Conservation (phyloP, 2,329 filamentous ascomycete genomes). For the Beauveria brongniartii region DNA sequence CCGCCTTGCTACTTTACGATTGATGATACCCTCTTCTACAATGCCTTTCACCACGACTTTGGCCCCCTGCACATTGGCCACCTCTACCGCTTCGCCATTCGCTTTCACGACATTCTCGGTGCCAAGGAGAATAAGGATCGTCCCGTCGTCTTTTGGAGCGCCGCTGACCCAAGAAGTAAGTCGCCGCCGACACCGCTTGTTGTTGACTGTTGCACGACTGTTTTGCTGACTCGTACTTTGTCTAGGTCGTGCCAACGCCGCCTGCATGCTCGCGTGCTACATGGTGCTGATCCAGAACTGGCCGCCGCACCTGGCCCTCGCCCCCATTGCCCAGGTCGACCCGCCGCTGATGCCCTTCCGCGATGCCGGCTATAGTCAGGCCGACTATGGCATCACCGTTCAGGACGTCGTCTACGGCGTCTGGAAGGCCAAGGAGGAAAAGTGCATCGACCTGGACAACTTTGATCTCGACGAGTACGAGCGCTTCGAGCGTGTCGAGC, state of each 20-base stretch:
- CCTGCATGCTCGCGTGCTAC: slow-evolving; percentile 92
- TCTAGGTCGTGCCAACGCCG: slow-evolving; percentile 86
- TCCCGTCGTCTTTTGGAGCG: slow-evolving; percentile 93
- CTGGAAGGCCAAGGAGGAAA: slow-evolving; percentile 97
- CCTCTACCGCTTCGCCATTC: slow-evolving; percentile 89
- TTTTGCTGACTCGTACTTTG: neutral
- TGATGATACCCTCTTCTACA: slow-evolving; percentile 88
- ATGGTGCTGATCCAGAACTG: slow-evolving; percentile 98
- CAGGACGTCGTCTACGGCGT: slow-evolving; percentile 98
- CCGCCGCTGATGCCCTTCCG: slow-evolving; percentile 98
- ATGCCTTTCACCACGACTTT: slow-evolving; percentile 97
- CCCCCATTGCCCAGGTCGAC: slow-evolving; percentile 92
- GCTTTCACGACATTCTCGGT: slow-evolving; percentile 90
- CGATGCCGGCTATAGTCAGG: slow-evolving; percentile 96
- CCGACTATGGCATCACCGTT: slow-evolving; percentile 90
- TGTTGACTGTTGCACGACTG: neutral
- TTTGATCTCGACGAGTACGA: slow-evolving; percentile 98
- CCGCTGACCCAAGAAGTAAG: slow-evolving; percentile 81
- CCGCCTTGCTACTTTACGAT: slow-evolving; percentile 91
- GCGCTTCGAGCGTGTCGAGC: slow-evolving; percentile 87
- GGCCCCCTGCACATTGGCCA: slow-evolving; percentile 96
- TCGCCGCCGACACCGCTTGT: neutral
- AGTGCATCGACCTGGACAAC: slow-evolving; percentile 81
- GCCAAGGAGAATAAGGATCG: slow-evolving; percentile 84
- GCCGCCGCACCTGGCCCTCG: slow-evolving; percentile 91